Evolutionary conservation across 306 rosid species (phyloP), one percentile per base, ranked within the genome.

Genomic region (Phaseolus lunatus): DNA sequence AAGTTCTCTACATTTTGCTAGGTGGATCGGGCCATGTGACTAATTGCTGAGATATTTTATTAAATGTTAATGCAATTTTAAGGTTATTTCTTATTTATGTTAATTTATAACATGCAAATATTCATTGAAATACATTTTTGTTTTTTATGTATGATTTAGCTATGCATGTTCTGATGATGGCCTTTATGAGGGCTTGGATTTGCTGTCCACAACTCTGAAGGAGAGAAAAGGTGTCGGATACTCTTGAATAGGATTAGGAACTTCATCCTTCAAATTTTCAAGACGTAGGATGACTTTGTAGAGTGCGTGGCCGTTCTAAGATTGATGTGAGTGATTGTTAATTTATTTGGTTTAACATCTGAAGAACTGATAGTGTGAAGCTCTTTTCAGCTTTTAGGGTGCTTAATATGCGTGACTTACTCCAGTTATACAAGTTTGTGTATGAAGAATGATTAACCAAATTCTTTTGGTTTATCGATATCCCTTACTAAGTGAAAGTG

Each of bases 151-250:
- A n/a, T n/a, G n/a, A n/a, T n/a, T n/a, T n/a, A n/a, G n/a, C n/a
- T n/a, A n/a, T n/a, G n/a, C n/a, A n/a, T n/a, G n/a, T n/a, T n/a
- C n/a, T n/a, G n/a, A n/a, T n/a, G 99, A 95, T 77, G 99, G 99
- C n/a, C 99, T 95, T 75, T 95, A 95, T 54, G 99, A 95, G 84
- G 99, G 99, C 43, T 82, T 95, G 88, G 99, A 95, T 74, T 95
- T 97, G 99, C 83, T 95, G 79, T 90, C 97, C 61, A 81, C 89
- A 82, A 95, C 97, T n/a, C 89, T 92, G 71, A 95, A 95, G 87
- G 99, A 95, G 84, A 95, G 88, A 88, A 89, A 80, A 69, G 97
- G 97, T 78, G 92, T 96, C 44, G 97, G 97, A 83, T 95, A 89
- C 89, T 92, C 97, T 70, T 95, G 97, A 54, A 88, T 90, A 11